Conservation (phyloP, 106 monocot genomes). For the Allium cepa region DNA sequence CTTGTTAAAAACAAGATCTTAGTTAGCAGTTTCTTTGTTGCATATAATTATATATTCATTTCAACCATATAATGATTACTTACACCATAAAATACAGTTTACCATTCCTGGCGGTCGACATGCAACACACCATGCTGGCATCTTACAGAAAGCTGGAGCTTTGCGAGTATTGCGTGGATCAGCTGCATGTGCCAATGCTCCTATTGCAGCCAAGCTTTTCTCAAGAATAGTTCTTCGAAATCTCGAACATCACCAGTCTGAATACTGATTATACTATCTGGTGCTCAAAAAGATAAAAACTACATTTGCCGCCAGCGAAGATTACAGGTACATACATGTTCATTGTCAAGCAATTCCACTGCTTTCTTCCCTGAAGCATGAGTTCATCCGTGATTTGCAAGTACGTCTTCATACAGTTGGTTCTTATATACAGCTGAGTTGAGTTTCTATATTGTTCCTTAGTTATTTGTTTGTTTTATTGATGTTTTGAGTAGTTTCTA, state of each 20-base stretch:
- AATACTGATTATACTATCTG: constrained; percentile 25
- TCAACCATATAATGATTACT: no score
- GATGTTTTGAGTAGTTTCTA: no score
- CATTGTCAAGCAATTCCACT: no score
- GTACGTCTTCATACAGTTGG: no score
- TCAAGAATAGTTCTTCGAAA: constrained; percentile 75
- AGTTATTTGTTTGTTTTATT: no score
- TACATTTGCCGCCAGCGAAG: no score
- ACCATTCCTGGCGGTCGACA: constrained; percentile 84
- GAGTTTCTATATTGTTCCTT: no score
- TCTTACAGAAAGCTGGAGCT: constrained; percentile 66
- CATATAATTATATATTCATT: background rate
- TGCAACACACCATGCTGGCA: constrained; percentile 69
- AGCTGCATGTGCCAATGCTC: constrained; percentile 61
- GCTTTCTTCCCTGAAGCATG: no score
- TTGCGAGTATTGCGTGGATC: constrained; percentile 57
- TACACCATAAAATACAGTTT: constrained; percentile 54
- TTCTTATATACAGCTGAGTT: no score
- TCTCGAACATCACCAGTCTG: constrained; percentile 65
- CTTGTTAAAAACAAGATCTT: background rate
- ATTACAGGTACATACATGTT: no score
- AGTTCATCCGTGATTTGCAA: no score
- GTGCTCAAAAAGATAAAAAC: background rate
- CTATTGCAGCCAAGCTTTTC: constrained; percentile 83
- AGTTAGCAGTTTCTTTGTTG: background rate